Evolutionary conservation across 2,329 filamentous ascomycete species (phyloP), one percentile per base, ranked within the genome.

Genomic region (Epichloe sylvatica): DNA sequence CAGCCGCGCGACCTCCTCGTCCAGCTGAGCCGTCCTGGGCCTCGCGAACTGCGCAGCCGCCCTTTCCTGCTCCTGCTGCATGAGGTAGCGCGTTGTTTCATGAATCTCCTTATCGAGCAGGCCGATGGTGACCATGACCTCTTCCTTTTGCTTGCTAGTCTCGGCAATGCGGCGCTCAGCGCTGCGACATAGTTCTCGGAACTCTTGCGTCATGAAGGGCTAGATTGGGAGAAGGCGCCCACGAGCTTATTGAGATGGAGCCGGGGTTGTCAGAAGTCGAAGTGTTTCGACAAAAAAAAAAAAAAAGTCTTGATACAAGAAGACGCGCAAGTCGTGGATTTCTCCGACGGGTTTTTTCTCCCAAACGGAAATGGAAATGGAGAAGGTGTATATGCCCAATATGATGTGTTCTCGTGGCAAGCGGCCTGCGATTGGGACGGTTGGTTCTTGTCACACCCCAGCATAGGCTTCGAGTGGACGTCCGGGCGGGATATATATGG

Each of bases 81-180:
- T 19, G 23, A 51, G 49, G n/a, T 19, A 44, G 11, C 49, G 40
- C 17, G 45, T 47, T 5, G 45, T 51, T 41, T 47, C 49, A 19
- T 42, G 38, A 25, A 47, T 51, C 35, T 51, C 23, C 19, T 33
- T 47, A 25, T 51, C 49, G 21, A 51, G 19, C 45, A 43, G 8
- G 33, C 49, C 45, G 34, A 51, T 39, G 13, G n/a, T 45, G 12
- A 17, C 1, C 49, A 51, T 47, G n/a, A 51, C n/a, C 15, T 46
- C n/a, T 15, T 47, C 49, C 35, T 45, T 47, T 7, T 47, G 15
- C 2, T 17, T 23, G n/a, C 4, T 44, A 6, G 21, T 39, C 17
- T 45, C 40, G 12, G 40, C 40, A 35, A 47, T 40, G 34, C 49
- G 49, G 17, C 33, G 19, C 25, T 44, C 38, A 12, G 45, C 45